Evolutionary conservation across 2,329 filamentous ascomycete species (phyloP).

Genomic region (Xylaria sp.): DNA sequence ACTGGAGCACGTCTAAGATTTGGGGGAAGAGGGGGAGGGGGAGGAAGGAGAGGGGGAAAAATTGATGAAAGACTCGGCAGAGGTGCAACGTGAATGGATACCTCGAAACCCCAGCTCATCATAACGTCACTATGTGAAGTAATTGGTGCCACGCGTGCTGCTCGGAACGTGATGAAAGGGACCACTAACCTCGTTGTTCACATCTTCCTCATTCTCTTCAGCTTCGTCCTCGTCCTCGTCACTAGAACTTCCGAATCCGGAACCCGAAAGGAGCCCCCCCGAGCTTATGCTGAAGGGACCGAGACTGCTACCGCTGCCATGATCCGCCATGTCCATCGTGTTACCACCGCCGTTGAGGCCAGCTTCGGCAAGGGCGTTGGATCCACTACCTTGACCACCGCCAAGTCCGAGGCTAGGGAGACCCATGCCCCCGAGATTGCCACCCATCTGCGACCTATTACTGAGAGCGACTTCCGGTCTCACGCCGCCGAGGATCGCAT

Average conservation of each 20-base stretch:
- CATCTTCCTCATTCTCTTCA: constrained; percentile 83
- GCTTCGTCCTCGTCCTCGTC: constrained; percentile 97
- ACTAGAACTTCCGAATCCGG: constrained; percentile 93
- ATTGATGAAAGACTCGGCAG: neutral
- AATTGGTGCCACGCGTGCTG: constrained; percentile 8
- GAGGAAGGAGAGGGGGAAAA: too few species aligned
- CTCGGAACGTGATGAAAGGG: constrained; percentile 40
- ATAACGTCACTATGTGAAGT: constrained; percentile 6
- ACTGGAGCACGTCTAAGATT: neutral
- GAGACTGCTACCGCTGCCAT: constrained; percentile 71
- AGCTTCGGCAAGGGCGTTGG: constrained; percentile 80
- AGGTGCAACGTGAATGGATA: too few species aligned
- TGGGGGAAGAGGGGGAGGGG: neutral
- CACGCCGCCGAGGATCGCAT: constrained; percentile 96
- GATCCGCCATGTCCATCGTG: constrained; percentile 72
- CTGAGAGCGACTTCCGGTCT: constrained; percentile 90
- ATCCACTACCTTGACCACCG: constrained; percentile 57
- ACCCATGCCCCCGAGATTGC: constrained; percentile 61
- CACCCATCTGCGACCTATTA: constrained; percentile 73
- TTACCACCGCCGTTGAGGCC: constrained; percentile 76
- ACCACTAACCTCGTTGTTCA: constrained; percentile 72
- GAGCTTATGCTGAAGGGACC: constrained; percentile 78
- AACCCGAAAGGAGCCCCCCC: constrained; percentile 78
- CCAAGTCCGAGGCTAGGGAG: constrained; percentile 59
- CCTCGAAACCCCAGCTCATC: neutral